Evolutionary conservation across 805 yeast species (phyloP), one percentile per base, ranked within the genome.

Genomic region (Groenewaldozyma tartarivorans): DNA sequence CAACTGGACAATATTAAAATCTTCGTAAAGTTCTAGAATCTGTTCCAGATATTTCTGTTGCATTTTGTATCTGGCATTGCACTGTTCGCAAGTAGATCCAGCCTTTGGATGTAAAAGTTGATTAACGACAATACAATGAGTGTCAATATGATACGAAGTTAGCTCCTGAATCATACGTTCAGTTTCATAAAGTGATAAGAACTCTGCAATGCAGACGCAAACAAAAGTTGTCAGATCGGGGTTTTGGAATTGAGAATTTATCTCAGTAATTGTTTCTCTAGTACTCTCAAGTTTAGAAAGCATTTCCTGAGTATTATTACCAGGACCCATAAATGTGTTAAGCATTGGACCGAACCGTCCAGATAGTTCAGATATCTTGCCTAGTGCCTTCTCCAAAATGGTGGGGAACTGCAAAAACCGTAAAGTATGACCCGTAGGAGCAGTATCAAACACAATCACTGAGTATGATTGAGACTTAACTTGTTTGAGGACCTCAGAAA

Each of bases 361-460:
- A 33, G 90, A 78, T 42, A 92, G 72, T 53, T 86, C 94, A 54
- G 87, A 79, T 60, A 92, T 79, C 58, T 90, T 92, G 38, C 81
- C 79, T 51, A 92, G 71, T 29, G 94, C 72, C 60, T 85, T 86
- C 53, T 87, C 94, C 47, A 92, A 68, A 3, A 96, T 88, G 21
- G 94, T 75, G 30, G 99, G 99, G 55, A 92, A 75, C 63, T 88
- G 96, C 60, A 92, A 71, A 62, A 92, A 92, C 56, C 99, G 77
- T 53, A 92, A 69, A 2, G 98, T 92, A 64, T 92, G 99, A 29
- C 99, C 99, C 0, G 99, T 92, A 53, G 99, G 99, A 0, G 99
- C 98, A n/a, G 99, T 92, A 62, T 92, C 99, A 56, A 92, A 92
- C 50, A 92, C 86, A 49, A 92, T 88, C 5, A 95, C 86, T 51